These are phyloP conservation scores for Mycena citricolor DNA, from an alignment of 1,284 basidiomycete species.

Conservation along the genomic window DNA sequence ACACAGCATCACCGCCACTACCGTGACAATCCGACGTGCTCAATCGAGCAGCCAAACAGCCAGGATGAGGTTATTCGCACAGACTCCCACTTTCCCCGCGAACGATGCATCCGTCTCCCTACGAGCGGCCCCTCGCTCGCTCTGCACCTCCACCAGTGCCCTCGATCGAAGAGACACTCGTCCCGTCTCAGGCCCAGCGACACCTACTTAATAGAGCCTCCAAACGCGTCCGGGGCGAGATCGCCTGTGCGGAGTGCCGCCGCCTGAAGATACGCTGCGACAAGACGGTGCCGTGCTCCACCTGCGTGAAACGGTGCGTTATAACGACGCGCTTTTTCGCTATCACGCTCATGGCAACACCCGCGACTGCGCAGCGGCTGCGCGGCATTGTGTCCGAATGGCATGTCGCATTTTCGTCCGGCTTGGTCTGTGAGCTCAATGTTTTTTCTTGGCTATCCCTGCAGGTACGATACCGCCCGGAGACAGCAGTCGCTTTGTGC, in stretches of 20 bases:
- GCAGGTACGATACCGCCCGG: conserved; percentile 50
- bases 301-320: no score
- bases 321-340: no score
- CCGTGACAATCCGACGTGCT: no score
- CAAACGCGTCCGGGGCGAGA: conserved; percentile 36
- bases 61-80: no score
- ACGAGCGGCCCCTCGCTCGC: conserved; percentile 15
- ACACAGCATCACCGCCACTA: no score
- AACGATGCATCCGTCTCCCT: conserved; percentile 20
- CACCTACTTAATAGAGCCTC: conserved; percentile 19
- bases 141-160: not conserved
- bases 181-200: conserved; percentile 2
- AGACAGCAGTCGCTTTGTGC: conserved; percentile 48
- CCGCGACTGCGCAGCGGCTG: conserved; percentile 45
- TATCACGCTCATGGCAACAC: no score
- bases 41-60: no score
- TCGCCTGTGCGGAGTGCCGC: conserved; percentile 48
- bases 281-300: conserved; percentile 39
- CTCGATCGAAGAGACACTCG: conserved; percentile 13
- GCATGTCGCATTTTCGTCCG: conserved; percentile 28
- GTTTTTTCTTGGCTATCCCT: conserved; percentile 3
- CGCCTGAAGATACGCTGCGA: conserved; percentile 39
- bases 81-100: no score
- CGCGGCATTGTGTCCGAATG: conserved; percentile 47
- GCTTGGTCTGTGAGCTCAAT: no score